Conservation (phyloP, 306 rosid species). For the Rosa multiflora region DNA sequence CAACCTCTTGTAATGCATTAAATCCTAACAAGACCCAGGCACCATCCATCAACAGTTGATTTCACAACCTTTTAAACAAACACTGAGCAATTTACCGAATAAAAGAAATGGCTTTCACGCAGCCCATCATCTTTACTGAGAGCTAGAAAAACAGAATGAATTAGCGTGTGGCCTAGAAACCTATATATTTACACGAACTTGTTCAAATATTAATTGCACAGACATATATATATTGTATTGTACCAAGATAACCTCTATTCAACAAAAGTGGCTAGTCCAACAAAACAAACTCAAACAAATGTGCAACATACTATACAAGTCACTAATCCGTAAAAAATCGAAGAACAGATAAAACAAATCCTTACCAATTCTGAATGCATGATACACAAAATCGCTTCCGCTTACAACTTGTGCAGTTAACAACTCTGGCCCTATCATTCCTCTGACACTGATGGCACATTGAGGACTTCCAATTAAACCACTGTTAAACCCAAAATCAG, state of each 20-base stretch:
- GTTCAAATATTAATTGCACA: background rate
- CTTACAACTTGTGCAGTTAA: conserved; percentile 45
- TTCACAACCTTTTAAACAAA: background rate
- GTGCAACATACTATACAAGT: no score
- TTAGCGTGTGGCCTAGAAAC: no score
- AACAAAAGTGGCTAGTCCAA: no score
- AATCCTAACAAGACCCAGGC: background rate
- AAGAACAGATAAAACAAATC: background rate
- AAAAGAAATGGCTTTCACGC: no score
- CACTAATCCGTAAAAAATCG: background rate
- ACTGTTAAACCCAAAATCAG: conserved; percentile 30
- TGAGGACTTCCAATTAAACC: conserved; percentile 9
- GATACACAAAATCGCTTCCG: conserved; percentile 56
- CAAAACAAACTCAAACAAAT: background rate
- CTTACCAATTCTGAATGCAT: conserved; percentile 59
- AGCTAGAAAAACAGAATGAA: no score
- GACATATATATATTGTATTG: background rate
- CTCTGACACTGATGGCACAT: conserved; percentile 98
- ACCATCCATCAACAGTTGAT: background rate
- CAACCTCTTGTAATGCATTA: no score
- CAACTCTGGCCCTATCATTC: conserved; percentile 69
- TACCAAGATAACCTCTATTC: background rate
- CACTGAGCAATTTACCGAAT: background rate
- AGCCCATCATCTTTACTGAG: no score
- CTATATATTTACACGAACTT: background rate